Evolutionary conservation across 192 early-diverging fungal species (phyloP), one percentile per base, ranked within the genome.

Genomic region (Kickxella alabastrina): DNA sequence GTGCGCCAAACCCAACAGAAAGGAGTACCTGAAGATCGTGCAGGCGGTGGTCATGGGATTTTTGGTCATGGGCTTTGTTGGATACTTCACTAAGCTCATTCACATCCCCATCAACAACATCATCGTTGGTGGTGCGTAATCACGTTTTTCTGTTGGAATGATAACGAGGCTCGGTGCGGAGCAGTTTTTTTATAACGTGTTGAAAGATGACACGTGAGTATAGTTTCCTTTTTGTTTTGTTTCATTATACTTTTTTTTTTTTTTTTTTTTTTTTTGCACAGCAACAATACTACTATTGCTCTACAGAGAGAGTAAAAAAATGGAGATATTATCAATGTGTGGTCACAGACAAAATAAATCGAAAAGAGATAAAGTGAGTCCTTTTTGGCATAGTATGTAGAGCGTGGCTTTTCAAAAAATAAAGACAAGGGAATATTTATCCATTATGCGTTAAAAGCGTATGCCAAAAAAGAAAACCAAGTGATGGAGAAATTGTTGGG

Each of bases 31-130:
- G 29, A 83, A 93, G 70, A 95, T 99, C 65, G 86, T 92, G 32
- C 83, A 86, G 58, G 93, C 93, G 19, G 92, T 98, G 14, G 87
- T 84, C 28, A 90, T 96, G 76, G 95, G 95, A 7, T 98, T 98
- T 62, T 68, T 93, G 56, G 85, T 93, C 31, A 92, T 98, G 84
- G 95, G 95, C 60, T 92, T 90, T 68, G 88, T 98, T 67, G 95
- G 95, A 24, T 98, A 92, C 66, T 87, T 98, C 77, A 92, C 96
- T 66, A 99, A 99, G 83, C 82, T 99, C 64, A 92, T 99, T 53
- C 97, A 99, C 77, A 99, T 99, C 78, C 97, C 97, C 49, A 98
- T 99, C 83, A 98, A 97, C 87, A 97, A 97, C 83, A 97, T 99
- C 69, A 91, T 99, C 63, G 97, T 99, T 26, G 72, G 72, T 35